Evolutionary conservation across 208 protist species (phyloP), one percentile per base, ranked within the genome.

Genomic region (Leishmania mexicana): DNA sequence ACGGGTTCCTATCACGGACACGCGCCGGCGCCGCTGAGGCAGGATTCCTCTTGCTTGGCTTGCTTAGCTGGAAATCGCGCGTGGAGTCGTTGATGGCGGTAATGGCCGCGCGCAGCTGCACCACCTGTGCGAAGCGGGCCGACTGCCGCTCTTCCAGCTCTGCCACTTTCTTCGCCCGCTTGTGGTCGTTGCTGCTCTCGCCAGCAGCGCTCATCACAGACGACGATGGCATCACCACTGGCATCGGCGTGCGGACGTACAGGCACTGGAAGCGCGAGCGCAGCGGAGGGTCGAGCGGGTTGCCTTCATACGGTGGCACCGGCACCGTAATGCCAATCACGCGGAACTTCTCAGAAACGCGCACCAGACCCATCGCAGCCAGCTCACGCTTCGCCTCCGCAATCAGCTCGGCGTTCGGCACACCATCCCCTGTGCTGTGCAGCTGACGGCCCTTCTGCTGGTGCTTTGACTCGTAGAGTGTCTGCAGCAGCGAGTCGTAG

Each of bases 251-350:
- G 54, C 87, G 78, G 40, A 95, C 87, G 79, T 94, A 95, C 21
- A 97, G 87, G 72, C 90, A 96, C 84, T 97, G 93, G 58, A 97
- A 97, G 47, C 92, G 91, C 17, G 92, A 96, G 28, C 95, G 89
- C 78, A 98, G 85, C 38, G 95, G 95, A 2, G 94, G 95, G 81
- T 98, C 95, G 54, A 98, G 93, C 21, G 95, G 93, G 79, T 91
- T 96, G 62, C 94, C 95, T 24, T 93, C 90, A 78, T 93, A 98
- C 4, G 85, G 88, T 10, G 93, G 93, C 67, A 98, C 96, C 1
- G 98, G 98, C 13, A 99, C 92, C 17, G 98, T 98, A 31, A 99
- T 88, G 51, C 97, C 98, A 68, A 99, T 92, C 71, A 99, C 97
- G 24, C 96, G 88, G 78, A 99, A 99, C 67, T 96, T 83, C 64